These are phyloP conservation scores for Epithele typhae DNA, from an alignment of 768 basidiomycete genomes.

Conservation along the genomic window DNA sequence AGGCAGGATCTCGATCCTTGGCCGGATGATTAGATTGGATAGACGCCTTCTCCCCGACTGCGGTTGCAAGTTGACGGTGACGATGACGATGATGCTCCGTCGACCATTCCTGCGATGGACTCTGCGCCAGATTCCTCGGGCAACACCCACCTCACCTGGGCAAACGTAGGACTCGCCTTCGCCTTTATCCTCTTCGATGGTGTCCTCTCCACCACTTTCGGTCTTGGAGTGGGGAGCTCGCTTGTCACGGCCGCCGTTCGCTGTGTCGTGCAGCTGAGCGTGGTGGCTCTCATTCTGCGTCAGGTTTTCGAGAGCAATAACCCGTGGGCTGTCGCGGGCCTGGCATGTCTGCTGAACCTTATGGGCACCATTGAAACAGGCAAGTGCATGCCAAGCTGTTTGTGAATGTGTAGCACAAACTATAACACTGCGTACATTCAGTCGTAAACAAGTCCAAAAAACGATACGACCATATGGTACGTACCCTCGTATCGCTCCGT, in stretches of 20 bases:
- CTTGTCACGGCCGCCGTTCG: conserved; percentile 66
- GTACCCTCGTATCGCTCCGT: not conserved
- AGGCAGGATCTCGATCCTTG: conserved; percentile 1
- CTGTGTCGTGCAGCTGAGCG: conserved; percentile 73
- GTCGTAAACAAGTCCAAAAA: conserved; percentile 78
- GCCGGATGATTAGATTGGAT: conserved; percentile 2
- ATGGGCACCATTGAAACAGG: conserved; percentile 78
- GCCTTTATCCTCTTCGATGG: conserved; percentile 74
- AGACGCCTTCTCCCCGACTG: not conserved
- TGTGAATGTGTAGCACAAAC: no score
- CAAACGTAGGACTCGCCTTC: conserved; percentile 73
- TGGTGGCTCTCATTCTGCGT: conserved; percentile 68
- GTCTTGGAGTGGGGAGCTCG: conserved; percentile 64
- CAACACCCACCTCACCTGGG: conserved; percentile 48
- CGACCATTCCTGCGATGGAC: conserved; percentile 16
- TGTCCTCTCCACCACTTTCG: conserved; percentile 54
- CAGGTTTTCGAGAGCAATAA: conserved; percentile 73
- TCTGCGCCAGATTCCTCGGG: conserved; percentile 2
- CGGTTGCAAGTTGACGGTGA: not conserved
- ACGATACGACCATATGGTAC: conserved; percentile 71
- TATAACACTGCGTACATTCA: no score
- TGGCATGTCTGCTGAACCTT: conserved; percentile 72
- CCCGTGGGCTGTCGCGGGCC: conserved; percentile 68
- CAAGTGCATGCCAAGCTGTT: conserved; percentile 26
- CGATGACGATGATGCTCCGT: not conserved